A percentile compares a stretch with the other conserved stretches of the same genome.
phyloP scores from a whole-genome alignment of 768 basidiomycete genomes.

The Termitomyces sp. region DNA sequence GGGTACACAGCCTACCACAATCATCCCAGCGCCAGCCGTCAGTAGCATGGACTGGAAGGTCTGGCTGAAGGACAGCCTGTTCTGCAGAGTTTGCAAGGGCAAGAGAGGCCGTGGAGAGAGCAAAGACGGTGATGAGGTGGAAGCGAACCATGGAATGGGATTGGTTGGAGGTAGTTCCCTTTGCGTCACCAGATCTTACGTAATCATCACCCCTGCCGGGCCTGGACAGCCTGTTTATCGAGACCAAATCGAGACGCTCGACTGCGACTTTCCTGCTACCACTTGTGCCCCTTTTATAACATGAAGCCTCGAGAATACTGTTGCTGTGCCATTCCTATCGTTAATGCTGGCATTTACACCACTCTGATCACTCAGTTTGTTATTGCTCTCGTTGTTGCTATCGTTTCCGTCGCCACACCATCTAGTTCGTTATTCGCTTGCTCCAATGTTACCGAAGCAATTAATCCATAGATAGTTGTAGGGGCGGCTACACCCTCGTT shows the following conservation, averaged over 20 bases:
- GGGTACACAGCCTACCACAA: conserved; percentile 59
- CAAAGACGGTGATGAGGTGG: conserved; percentile 16
- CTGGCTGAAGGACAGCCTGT: conserved; percentile 21
- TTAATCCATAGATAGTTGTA: conserved; percentile 52
- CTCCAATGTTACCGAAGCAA: not conserved
- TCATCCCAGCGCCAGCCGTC: conserved; percentile 60
- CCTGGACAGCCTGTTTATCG: not conserved
- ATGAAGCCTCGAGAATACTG: conserved; percentile 87
- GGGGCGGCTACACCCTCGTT: conserved; percentile 80
- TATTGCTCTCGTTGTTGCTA: conserved; percentile 60
- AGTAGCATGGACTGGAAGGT: conserved; percentile 24
- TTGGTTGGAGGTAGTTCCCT: conserved; percentile 13
- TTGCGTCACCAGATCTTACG: conserved; percentile 10
- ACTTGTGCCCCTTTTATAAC: conserved; percentile 9
- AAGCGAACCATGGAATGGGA: conserved; percentile 19
- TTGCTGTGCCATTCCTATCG: conserved; percentile 86
- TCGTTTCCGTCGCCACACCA: conserved; percentile 72
- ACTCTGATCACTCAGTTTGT: conserved; percentile 74
- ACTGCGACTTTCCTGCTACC: not conserved
- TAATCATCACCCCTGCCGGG: conserved; percentile 5
- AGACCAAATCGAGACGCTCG: no score
- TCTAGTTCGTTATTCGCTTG: conserved; percentile 49
- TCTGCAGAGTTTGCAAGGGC: conserved; percentile 14
- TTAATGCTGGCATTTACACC: conserved; percentile 87
- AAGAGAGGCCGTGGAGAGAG: conserved; percentile 18